phyloP scores from a whole-genome alignment of 768 basidiomycete species.

The Phylloporus rhodoxanthus region DNA sequence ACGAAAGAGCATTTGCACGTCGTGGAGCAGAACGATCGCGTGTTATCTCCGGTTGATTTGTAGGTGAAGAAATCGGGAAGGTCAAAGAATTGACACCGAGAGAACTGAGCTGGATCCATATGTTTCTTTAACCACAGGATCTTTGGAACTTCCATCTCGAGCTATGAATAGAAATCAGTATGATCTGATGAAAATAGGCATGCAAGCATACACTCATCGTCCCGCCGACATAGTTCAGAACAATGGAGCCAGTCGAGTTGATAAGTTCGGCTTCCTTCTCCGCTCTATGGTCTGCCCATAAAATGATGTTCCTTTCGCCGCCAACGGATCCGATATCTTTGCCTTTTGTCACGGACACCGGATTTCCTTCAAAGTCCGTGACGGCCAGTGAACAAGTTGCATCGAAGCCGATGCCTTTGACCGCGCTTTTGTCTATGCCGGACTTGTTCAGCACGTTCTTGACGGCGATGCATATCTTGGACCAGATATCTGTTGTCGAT shows the following conservation, averaged over 20 bases:
- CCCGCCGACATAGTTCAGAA: constrained; percentile 92
- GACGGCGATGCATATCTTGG: constrained; percentile 54
- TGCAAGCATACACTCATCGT: constrained; percentile 74
- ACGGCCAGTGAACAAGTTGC: constrained; percentile 97
- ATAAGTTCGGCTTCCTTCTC: constrained; percentile 87
- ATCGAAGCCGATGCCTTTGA: constrained; percentile 91
- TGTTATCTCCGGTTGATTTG: constrained; percentile 67
- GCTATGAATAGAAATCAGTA: constrained; percentile 38
- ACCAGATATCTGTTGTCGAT: constrained; percentile 86
- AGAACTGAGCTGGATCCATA: constrained; percentile 70
- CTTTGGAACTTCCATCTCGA: constrained; percentile 99
- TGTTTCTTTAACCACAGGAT: constrained; percentile 92
- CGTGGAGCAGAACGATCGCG: constrained; percentile 85
- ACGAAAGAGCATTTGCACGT: constrained; percentile 96
- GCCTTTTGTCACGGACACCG: constrained; percentile 70
- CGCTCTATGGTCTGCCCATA: constrained; percentile 97
- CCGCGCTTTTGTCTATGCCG: constrained; percentile 46
- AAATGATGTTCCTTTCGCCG: constrained; percentile 80
- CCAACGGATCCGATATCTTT: constrained; percentile 46
- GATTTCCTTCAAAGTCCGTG: constrained; percentile 62
- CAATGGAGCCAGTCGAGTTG: constrained; percentile 76
- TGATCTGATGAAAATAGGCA: neutral
- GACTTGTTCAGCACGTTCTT: constrained; percentile 57
- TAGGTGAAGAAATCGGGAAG: constrained; percentile 96
- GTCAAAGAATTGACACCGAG: constrained; percentile 78